These are phyloP conservation scores for Geotrichum carabidarum DNA, from an alignment of 1,139 yeast genomes.

Conservation along the genomic window DNA sequence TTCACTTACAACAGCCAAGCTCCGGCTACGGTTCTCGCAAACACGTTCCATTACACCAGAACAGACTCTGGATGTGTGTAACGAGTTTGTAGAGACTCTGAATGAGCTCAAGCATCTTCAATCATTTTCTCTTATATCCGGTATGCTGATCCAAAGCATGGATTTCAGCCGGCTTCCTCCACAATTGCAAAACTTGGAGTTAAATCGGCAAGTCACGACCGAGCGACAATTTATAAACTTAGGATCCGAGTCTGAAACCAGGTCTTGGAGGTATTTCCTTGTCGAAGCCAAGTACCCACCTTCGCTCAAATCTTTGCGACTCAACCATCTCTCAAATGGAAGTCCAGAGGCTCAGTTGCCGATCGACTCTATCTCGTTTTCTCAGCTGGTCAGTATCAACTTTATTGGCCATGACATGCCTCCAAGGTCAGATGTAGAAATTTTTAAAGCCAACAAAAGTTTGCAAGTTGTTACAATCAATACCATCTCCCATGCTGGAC, in stretches of 20 bases:
- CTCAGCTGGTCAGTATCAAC: background rate
- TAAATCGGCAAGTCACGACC: constrained; percentile 3
- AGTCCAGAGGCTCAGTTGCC: background rate
- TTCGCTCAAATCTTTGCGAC: constrained; percentile 1
- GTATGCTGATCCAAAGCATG: constrained; percentile 4
- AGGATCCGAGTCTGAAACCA: background rate
- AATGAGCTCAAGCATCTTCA: background rate
- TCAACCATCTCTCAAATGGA: constrained; percentile 3
- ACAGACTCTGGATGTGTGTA: background rate
- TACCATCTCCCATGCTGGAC: constrained; percentile 1
- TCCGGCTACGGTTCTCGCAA: constrained; percentile 4
- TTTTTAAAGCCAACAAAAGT: background rate
- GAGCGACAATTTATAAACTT: background rate
- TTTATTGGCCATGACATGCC: constrained; percentile 8
- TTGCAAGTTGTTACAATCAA: constrained; percentile 4
- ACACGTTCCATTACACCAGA: background rate
- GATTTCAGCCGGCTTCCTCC: constrained; percentile 1
- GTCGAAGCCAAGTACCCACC: background rate
- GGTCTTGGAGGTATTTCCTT: constrained; percentile 1
- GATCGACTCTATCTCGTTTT: background rate
- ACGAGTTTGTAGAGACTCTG: background rate
- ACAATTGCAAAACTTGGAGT: constrained; percentile 2
- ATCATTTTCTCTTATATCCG: constrained; percentile 5
- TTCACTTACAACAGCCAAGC: constrained; percentile 1
- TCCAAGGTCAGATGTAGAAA: background rate